Percentiles rank a stretch among this genome's conserved stretches.
Evolutionary conservation across 108 stramenopile genomes (phyloP).

Genomic region (Asterionellopsis glacialis): DNA sequence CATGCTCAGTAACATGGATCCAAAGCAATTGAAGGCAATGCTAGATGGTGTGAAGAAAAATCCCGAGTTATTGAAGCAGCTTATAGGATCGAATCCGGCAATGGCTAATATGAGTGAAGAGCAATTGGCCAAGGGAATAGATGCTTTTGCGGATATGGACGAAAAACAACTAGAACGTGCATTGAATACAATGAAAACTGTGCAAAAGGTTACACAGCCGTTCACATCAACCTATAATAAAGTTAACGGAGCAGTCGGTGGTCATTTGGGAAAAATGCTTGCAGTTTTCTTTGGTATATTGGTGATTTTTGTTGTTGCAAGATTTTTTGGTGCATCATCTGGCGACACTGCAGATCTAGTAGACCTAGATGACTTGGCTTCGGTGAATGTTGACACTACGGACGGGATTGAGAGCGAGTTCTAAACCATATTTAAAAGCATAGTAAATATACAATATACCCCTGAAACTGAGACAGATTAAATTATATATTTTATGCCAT

Average conservation of each 20-base stretch:
- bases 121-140: conserved; percentile 49
- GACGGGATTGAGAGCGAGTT: no score
- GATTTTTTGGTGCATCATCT: neutral
- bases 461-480: no score
- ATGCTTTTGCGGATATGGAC: conserved; percentile 60
- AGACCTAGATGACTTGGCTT: neutral
- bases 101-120: conserved; percentile 26
- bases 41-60: conserved; percentile 65
- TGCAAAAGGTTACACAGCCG: conserved; percentile 35
- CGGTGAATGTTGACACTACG: no score
- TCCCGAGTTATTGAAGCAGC: conserved; percentile 63
- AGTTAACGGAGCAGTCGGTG: conserved; percentile 28
- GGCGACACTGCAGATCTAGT: neutral
- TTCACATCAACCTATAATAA: conserved; percentile 29
- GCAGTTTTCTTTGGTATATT: neutral
- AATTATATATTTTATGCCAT: no score
- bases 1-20: conserved; percentile 62
- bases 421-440: no score
- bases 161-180: conserved; percentile 58
- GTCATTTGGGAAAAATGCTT: conserved; percentile 26
- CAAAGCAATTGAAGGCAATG: conserved; percentile 54
- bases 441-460: no score
- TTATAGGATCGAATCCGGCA: conserved; percentile 29
- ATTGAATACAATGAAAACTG: conserved; percentile 37
- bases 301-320: neutral